Conservation (phyloP, 257 asterid genomes). For the Nicotiana benthamiana region DNA sequence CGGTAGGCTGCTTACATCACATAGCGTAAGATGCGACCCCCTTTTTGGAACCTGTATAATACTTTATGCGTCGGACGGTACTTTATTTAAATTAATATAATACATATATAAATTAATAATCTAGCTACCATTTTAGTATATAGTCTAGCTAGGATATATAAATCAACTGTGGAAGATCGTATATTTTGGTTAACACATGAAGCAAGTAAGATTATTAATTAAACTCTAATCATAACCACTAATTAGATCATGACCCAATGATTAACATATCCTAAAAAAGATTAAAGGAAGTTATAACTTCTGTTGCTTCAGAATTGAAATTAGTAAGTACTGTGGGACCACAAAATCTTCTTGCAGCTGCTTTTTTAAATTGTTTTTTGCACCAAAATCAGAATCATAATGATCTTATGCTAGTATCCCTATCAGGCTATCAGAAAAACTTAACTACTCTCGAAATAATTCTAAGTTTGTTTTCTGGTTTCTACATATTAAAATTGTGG, state of each 20-base stretch:
- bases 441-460: slow-evolving; percentile 32
- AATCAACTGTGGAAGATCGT: neutral
- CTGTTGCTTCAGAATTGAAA: slow-evolving; percentile 11
- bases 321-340: slow-evolving; percentile 23
- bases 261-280: slow-evolving; percentile 15
- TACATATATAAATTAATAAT: too few species aligned
- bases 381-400: slow-evolving; percentile 39
- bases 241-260: slow-evolving; percentile 13
- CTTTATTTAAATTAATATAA: too few species aligned
- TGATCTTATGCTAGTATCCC: slow-evolving; percentile 26
- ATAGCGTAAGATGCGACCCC: rapidly evolving
- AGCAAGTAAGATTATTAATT: neutral
- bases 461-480: neutral
- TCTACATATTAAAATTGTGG: too few species aligned
- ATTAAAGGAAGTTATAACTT: slow-evolving; percentile 19
- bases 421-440: slow-evolving; percentile 22
- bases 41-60: too few species aligned
- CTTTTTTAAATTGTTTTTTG: slow-evolving; percentile 18
- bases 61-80: too few species aligned
- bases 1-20: too few species aligned
- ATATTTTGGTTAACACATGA: neutral
- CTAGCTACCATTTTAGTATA: too few species aligned
- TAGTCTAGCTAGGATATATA: neutral
- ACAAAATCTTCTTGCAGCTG: slow-evolving; percentile 30
- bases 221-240: neutral